Evolutionary conservation across 805 yeast species (phyloP), one percentile per base, ranked within the genome.

Genomic region (Kluyveromyces siamensis): DNA sequence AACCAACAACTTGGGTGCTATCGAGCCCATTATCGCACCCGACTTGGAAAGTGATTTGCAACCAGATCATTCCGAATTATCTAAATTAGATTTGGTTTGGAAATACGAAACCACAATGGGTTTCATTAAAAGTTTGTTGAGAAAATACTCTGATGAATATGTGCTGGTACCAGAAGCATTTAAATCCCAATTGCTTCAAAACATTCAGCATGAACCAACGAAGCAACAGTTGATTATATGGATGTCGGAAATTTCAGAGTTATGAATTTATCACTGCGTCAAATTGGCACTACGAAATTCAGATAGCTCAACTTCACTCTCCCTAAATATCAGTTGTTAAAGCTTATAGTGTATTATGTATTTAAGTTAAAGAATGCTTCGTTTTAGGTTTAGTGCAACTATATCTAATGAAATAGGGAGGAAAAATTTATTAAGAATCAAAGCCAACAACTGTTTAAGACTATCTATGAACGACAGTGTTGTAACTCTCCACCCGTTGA

Each of bases 91-190:
- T 50, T 38, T 61, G 9, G 54, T 57, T 30, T 74, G 77, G 77
- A 73, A 73, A 48, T 71, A 73, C 47, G 65, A 66, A 30, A 61
- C 68, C 8, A 52, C 67, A 10, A 44, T 69, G 41, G 65, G 71
- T 16, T 65, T 74, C 42, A 46, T 67, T 14, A 71, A 71, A 56
- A 64, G 73, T 48, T 18, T 69, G 13, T 42, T 72, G 48, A 71
- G 76, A 65, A 72, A 71, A 46, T 69, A 69, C 48, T 75, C 79
- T 2, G 71, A 66, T 37, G 75, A 78, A 16, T 79, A 54, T 56
- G 57, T 51, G 11, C 45, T 54, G 10, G 48, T 71, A 33, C 53
- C 60, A 2, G 62, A 60, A 2, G 59, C 65, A 27, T 67, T 74
- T 49, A 62, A 56, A 33, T 60, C 62, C 35, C 68, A 67, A 6